Evolutionary conservation across 306 rosid species (phyloP).

Genomic region (Quillaja saponaria): DNA sequence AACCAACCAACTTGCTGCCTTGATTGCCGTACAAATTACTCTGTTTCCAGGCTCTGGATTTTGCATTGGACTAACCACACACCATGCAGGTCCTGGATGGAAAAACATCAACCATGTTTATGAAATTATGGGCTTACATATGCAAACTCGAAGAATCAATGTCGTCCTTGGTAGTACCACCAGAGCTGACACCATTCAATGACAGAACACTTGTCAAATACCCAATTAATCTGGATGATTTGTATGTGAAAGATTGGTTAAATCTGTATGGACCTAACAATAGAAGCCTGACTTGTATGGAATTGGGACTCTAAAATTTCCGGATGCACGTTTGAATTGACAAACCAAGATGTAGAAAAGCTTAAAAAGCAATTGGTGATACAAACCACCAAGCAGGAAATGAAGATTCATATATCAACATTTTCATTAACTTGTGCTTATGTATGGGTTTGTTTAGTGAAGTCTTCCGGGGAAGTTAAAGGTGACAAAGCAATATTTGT

Average conservation of each 20-base stretch:
- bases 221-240: constrained; percentile 5
- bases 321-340: constrained; percentile 16
- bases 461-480: constrained; percentile 6
- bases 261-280: constrained; percentile 23
- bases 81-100: constrained; percentile 31
- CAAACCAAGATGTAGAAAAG: neutral
- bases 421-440: constrained; percentile 24
- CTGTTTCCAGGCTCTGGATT: constrained; percentile 28
- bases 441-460: neutral
- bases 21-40: constrained; percentile 25
- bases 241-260: constrained; percentile 9
- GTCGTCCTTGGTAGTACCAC: neutral
- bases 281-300: constrained; percentile 23
- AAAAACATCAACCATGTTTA: constrained; percentile 11
- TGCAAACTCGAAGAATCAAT: constrained; percentile 14
- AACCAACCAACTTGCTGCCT: neutral
- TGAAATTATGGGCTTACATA: constrained; percentile 41
- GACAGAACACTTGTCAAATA: constrained; percentile 29
- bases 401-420: constrained; percentile 23
- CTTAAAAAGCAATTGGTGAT: constrained; percentile 21
- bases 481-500: neutral
- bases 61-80: constrained; percentile 20
- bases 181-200: constrained; percentile 18
- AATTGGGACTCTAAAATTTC: neutral
- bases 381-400: neutral